These are phyloP conservation scores for Aspergillus sp. DNA, from an alignment of 2,329 filamentous ascomycete species.

Conservation along the genomic window DNA sequence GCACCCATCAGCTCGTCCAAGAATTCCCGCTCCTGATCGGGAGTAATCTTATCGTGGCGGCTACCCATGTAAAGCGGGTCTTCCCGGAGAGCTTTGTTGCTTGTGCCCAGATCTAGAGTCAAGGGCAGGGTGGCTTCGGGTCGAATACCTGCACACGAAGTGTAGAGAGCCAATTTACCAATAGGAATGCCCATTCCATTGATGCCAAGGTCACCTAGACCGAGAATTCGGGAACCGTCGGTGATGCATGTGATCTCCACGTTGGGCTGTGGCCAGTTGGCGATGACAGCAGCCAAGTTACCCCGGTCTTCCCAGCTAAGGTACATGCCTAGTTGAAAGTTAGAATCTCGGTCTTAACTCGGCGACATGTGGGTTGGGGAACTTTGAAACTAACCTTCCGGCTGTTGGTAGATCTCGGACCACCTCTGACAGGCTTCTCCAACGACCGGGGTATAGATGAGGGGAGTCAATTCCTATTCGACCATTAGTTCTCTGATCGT, in stretches of 20 bases:
- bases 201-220: constrained; percentile 90
- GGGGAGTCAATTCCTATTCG: constrained; percentile 46
- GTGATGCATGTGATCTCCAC: constrained; percentile 97
- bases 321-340: constrained; percentile 64
- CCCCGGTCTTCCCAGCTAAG: constrained; percentile 93
- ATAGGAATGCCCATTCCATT: constrained; percentile 98
- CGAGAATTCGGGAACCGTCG: constrained; percentile 87
- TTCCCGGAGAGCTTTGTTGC: constrained; percentile 65
- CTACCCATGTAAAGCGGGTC: constrained; percentile 91
- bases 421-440: constrained; percentile 96
- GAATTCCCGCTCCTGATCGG: constrained; percentile 81
- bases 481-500: constrained; percentile 16
- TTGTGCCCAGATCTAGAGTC: constrained; percentile 63
- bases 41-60: constrained; percentile 74
- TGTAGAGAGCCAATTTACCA: constrained; percentile 94
- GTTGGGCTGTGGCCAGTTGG: constrained; percentile 86
- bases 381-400: constrained; percentile 63
- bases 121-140: constrained; percentile 67
- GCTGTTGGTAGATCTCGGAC: constrained; percentile 91
- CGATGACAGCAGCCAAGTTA: constrained; percentile 81
- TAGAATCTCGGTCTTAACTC: constrained; percentile 23
- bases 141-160: constrained; percentile 89
- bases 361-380: constrained; percentile 17
- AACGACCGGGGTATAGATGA: constrained; percentile 58
- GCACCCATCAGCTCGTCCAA: constrained; percentile 98